Conservation (phyloP, 1,139 yeast genomes). For the Candida gigantensis region DNA sequence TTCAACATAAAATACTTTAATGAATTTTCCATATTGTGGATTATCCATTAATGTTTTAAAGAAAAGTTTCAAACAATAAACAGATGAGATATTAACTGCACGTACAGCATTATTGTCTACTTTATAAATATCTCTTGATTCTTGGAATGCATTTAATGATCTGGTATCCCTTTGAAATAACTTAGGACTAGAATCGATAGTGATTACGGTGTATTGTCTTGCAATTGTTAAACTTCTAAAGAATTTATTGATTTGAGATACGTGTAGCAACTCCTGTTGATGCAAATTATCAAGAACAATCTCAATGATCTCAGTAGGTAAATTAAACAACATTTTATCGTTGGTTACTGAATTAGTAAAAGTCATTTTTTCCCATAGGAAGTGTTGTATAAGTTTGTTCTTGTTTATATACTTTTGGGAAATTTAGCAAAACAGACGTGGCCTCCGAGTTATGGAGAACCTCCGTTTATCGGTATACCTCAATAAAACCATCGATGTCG, state of each 20-base stretch:
- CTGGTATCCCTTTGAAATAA: slow-evolving; percentile 9
- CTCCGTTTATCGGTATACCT: slow-evolving; percentile 7
- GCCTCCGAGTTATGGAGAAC: not conserved
- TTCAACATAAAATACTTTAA: slow-evolving; percentile 19
- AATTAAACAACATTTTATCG: slow-evolving; percentile 16
- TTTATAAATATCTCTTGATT: slow-evolving; percentile 6
- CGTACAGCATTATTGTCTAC: slow-evolving; percentile 7
- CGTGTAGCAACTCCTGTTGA: slow-evolving; percentile 21
- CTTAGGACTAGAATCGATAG: slow-evolving; percentile 22
- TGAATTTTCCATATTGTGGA: slow-evolving; percentile 16
- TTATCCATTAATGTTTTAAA: slow-evolving; percentile 19
- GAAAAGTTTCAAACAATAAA: slow-evolving; percentile 23
- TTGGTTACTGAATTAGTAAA: too few species aligned
- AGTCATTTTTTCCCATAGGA: too few species aligned
- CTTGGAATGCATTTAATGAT: slow-evolving; percentile 8
- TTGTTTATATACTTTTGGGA: too few species aligned
- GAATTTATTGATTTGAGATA: slow-evolving; percentile 19
- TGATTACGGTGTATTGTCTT: slow-evolving; percentile 22
- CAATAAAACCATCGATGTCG: too few species aligned
- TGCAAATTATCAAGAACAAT: slow-evolving; percentile 17
- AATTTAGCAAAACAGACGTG: too few species aligned
- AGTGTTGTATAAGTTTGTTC: too few species aligned
- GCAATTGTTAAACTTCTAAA: slow-evolving; percentile 19
- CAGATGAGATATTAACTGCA: slow-evolving; percentile 17
- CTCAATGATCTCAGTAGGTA: slow-evolving; percentile 26